phyloP scores from a whole-genome alignment of 2,329 filamentous ascomycete species.

The Torrubiella hemipterigena region DNA sequence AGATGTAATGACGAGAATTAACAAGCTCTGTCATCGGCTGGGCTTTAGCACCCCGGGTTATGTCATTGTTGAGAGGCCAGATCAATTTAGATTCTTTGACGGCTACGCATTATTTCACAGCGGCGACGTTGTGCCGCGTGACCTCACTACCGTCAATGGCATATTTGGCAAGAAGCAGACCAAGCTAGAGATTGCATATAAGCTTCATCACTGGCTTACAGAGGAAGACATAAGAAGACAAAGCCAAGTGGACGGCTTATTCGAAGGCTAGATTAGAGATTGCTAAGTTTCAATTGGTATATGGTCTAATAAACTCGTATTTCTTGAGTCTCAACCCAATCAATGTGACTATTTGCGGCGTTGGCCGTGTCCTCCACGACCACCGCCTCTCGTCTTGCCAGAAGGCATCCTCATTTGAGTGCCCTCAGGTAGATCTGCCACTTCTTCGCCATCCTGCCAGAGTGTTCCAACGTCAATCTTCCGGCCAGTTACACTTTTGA shows the following conservation, averaged over 20 bases:
- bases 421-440: conserved; percentile 52
- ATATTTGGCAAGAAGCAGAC: conserved; percentile 21
- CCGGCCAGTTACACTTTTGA: conserved; percentile 57
- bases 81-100: conserved; percentile 17
- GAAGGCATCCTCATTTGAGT: conserved; percentile 36
- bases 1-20: too few species aligned
- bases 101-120: conserved; percentile 23
- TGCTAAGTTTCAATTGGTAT: background rate
- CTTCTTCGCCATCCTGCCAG: conserved; percentile 57
- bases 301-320: too few species aligned
- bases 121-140: conserved; percentile 16
- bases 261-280: background rate
- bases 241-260: background rate
- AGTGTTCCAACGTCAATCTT: conserved; percentile 49
- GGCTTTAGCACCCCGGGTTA: too few species aligned
- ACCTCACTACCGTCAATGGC: conserved; percentile 19
- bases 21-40: too few species aligned
- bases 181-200: conserved; percentile 25
- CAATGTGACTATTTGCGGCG: too few species aligned
- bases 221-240: conserved; percentile 10
- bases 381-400: conserved; percentile 34
- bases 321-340: too few species aligned
- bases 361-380: conserved; percentile 22
- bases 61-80: conserved; percentile 12
- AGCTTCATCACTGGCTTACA: conserved; percentile 24